Evolutionary conservation across 768 basidiomycete genomes (phyloP).

Genomic region (Suillus plorans): DNA sequence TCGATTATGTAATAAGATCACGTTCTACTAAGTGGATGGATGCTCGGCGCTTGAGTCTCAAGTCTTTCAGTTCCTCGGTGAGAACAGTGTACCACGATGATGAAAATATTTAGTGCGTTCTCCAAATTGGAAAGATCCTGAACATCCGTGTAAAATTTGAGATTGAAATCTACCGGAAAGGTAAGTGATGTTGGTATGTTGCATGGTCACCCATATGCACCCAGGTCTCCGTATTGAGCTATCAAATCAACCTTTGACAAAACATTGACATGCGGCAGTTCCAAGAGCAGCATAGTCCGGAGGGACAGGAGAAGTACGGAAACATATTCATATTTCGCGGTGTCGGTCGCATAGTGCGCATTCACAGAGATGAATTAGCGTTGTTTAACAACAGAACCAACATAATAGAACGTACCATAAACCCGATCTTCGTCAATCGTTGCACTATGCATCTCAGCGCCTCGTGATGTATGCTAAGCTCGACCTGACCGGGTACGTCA

Average conservation of each 20-base stretch:
- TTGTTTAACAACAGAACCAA: constrained; percentile 7
- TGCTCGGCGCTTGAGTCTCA: no score
- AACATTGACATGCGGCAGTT: constrained; percentile 97
- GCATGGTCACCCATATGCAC: constrained; percentile 42
- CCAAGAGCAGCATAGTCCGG: constrained; percentile 95
- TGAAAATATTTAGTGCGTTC: constrained; percentile 61
- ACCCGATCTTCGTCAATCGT: constrained; percentile 69
- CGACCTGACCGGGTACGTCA: constrained; percentile 96
- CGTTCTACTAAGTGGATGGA: no score
- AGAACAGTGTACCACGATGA: constrained; percentile 73
- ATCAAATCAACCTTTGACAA: constrained; percentile 95
- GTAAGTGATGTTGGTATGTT: not conserved
- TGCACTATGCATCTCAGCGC: constrained; percentile 80
- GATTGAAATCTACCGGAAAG: constrained; percentile 76
- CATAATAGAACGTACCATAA: constrained; percentile 65
- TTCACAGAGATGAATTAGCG: constrained; percentile 89
- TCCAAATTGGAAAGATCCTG: constrained; percentile 91
- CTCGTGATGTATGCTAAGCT: constrained; percentile 93
- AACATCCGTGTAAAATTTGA: constrained; percentile 97
- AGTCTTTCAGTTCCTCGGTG: constrained; percentile 39
- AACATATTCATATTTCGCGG: constrained; percentile 93
- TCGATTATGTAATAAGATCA: no score
- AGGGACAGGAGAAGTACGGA: constrained; percentile 89
- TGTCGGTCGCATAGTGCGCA: constrained; percentile 95
- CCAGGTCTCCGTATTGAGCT: constrained; percentile 85